Evolutionary conservation across 305 asterid genomes (phyloP).

Genomic region (Fraxinus sp.): DNA sequence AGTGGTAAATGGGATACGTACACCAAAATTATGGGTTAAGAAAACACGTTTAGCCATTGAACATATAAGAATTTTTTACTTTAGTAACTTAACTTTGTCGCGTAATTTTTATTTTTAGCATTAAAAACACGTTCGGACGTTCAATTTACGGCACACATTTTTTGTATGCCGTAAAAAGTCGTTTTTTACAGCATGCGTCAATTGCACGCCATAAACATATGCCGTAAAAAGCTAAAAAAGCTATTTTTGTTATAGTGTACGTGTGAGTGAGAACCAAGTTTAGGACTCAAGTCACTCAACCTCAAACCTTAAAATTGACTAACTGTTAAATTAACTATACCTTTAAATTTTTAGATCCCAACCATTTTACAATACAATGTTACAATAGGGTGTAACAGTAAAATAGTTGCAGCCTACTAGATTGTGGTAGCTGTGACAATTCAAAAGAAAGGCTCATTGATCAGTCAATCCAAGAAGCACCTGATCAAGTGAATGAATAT

Average conservation of each 20-base stretch:
- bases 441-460: neutral
- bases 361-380: neutral
- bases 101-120: neutral
- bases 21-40: neutral
- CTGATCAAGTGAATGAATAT: neutral
- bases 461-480: conserved; percentile 3
- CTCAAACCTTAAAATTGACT: too few species aligned
- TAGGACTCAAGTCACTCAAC: too few species aligned
- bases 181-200: too few species aligned
- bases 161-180: too few species aligned
- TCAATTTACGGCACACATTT: neutral
- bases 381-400: neutral
- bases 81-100: neutral
- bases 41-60: neutral
- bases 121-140: neutral
- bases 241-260: too few species aligned
- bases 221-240: too few species aligned
- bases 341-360: neutral
- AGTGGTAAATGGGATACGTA: neutral
- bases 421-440: neutral
- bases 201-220: too few species aligned
- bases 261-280: too few species aligned
- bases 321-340: neutral
- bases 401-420: neutral
- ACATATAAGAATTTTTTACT: neutral